Evolutionary conservation across 2,329 filamentous ascomycete genomes (phyloP), one percentile per base, ranked within the genome.

Genomic region (Xylariales sp.): DNA sequence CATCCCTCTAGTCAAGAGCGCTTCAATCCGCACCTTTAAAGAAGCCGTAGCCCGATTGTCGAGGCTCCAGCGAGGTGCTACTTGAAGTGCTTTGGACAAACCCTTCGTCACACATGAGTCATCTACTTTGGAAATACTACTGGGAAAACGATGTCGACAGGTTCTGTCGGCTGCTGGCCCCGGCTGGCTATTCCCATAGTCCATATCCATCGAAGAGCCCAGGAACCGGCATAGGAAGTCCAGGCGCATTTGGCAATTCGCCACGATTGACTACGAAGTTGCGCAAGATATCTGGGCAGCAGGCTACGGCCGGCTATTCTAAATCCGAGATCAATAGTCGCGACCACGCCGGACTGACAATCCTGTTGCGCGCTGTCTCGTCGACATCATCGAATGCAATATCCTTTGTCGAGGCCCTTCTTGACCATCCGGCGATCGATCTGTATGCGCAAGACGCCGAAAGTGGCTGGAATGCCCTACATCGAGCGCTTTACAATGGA

Each of bases 121-220:
- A 89, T 73, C 80, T 86, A 79, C 82, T 98, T 66, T 96, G 91
- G 91, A 90, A 89, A 78, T 88, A 80, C 65, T 97, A 91, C 65
- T 85, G 94, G 74, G 86, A 96, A 81, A 87, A 96, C 78, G 89
- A 98, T 81, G 86, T 95, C 81, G 90, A 95, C 64, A 82, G 73
- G 62, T 97, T 98, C 78, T 85, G 86, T 71, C 85, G 84, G 72
- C 79, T 94, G 61, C 78, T 98, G 77, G 83, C 83, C 60, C 80
- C 80, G 64, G 75, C 84, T 67, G 73, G 75, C 60, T 75, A 73
- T 53, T 56, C 57, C 56, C 53, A 74, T 62, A 75, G 70, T 59
- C 60, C 72, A 48, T 77, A 78, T 45, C 60, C 70, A 45, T 65
- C 74, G 57, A 80, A 76, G 63, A 78, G 73, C 56, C 68, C 74